Percentiles rank a stretch among this genome's conserved stretches.
These are phyloP conservation scores for Ascocoryne sarcoides DNA, from an alignment of 2,329 filamentous ascomycete species.

Conservation along the genomic window DNA sequence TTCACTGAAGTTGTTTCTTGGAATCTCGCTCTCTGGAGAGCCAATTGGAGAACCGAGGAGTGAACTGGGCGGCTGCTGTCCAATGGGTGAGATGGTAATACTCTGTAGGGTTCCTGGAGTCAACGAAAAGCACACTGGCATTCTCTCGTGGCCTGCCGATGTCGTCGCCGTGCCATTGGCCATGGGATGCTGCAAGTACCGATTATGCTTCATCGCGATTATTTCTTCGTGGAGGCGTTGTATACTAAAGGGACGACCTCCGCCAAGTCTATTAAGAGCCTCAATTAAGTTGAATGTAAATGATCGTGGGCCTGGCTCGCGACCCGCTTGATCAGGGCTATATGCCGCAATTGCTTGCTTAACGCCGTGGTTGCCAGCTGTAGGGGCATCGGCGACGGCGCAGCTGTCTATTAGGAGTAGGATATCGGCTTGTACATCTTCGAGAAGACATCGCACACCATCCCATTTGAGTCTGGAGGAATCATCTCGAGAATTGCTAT, in stretches of 20 bases:
- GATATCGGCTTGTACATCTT: constrained; percentile 55
- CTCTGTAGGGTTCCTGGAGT: constrained; percentile 44
- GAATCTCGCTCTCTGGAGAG: constrained; percentile 20
- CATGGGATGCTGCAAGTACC: constrained; percentile 32
- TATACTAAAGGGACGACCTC: constrained; percentile 45
- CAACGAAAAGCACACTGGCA: constrained; percentile 47
- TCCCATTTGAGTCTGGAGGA: constrained; percentile 56
- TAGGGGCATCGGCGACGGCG: constrained; percentile 41
- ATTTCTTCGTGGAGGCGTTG: constrained; percentile 50
- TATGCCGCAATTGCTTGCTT: constrained; percentile 58
- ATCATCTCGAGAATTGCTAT: constrained; percentile 47
- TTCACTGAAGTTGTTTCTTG: constrained; percentile 15
- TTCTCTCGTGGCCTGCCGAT: constrained; percentile 25
- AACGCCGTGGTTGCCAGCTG: constrained; percentile 43
- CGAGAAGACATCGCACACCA: constrained; percentile 51
- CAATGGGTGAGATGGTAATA: constrained; percentile 40
- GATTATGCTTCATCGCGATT: constrained; percentile 31
- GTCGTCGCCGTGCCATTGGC: constrained; percentile 35
- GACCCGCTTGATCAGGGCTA: constrained; percentile 40
- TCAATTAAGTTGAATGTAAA: constrained; percentile 51
- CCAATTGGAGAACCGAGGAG: constrained; percentile 22
- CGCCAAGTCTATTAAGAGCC: constrained; percentile 44
- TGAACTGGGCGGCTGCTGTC: constrained; percentile 18
- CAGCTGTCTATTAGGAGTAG: constrained; percentile 56
- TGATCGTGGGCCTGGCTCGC: constrained; percentile 40